Evolutionary conservation across 192 early-diverging fungal genomes (phyloP).

Genomic region (Coemansia sp.): DNA sequence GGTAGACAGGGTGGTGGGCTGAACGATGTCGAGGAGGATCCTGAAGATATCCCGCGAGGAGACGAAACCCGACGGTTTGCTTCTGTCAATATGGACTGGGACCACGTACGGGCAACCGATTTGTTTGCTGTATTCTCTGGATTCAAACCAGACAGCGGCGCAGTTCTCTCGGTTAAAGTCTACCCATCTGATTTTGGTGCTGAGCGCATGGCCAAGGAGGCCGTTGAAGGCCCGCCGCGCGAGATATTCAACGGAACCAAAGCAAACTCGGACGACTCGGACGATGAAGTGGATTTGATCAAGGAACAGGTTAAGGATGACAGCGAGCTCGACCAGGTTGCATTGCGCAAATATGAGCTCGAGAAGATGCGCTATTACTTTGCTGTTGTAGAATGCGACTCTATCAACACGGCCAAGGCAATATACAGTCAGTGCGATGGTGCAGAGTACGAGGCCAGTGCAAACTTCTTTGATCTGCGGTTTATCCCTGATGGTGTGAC

Average conservation of each 20-base stretch:
- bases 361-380: constrained; percentile 90
- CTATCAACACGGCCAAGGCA: constrained; percentile 72
- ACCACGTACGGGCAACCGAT: constrained; percentile 84
- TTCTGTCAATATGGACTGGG: constrained; percentile 94
- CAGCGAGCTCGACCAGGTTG: constrained; percentile 79
- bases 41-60: constrained; percentile 58
- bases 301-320: constrained; percentile 58
- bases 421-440: constrained; percentile 87
- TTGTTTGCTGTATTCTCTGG: constrained; percentile 81
- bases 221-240: constrained; percentile 44
- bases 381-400: constrained; percentile 92
- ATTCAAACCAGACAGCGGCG: constrained; percentile 75
- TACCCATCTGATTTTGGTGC: constrained; percentile 80
- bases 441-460: constrained; percentile 84
- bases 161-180: constrained; percentile 74
- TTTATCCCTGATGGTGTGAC: constrained; percentile 89
- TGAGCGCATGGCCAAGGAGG: constrained; percentile 59
- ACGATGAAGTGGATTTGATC: constrained; percentile 31
- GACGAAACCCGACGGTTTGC: constrained; percentile 75
- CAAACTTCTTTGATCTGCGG: constrained; percentile 92
- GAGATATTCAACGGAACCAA: constrained; percentile 43
- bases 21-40: constrained; percentile 60
- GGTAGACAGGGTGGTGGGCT: constrained; percentile 39
- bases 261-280: constrained; percentile 30
- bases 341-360: constrained; percentile 87